Percentiles rank a stretch among this genome's conserved stretches.
Evolutionary conservation across 345 rosid species (phyloP).

Genomic region (Punica granatum): DNA sequence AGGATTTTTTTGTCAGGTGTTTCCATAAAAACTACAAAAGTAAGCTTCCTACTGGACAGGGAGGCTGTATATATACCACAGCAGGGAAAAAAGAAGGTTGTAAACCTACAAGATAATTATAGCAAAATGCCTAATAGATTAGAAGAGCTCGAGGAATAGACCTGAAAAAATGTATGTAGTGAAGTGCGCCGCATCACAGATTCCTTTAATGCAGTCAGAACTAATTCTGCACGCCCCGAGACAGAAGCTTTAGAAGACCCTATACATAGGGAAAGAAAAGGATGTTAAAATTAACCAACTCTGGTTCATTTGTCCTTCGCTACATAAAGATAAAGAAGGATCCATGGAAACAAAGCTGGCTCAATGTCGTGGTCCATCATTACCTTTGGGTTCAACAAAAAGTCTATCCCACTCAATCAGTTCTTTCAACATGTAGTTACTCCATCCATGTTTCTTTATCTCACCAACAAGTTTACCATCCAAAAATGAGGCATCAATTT

Average conservation of each 20-base stretch:
- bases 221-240: slow-evolving; percentile 16
- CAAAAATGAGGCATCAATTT: slow-evolving; percentile 26
- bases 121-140: not conserved
- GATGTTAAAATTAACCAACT: not conserved
- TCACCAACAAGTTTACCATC: slow-evolving; percentile 34
- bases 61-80: not conserved
- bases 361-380: slow-evolving; percentile 3
- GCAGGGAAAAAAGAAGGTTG: not conserved
- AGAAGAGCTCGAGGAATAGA: slow-evolving; percentile 11
- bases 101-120: not conserved
- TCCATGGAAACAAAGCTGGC: not conserved
- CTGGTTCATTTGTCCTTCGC: not conserved
- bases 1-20: too few species aligned
- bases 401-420: slow-evolving; percentile 71
- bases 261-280: not conserved
- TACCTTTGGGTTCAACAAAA: slow-evolving; percentile 35
- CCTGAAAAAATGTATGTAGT: slow-evolving; percentile 50
- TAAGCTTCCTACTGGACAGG: not conserved
- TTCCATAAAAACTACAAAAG: not conserved
- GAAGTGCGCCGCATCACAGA: slow-evolving; percentile 65
- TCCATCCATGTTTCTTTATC: slow-evolving; percentile 61
- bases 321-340: slow-evolving; percentile 11
- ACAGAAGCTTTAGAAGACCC: slow-evolving; percentile 21
- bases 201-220: slow-evolving; percentile 51
- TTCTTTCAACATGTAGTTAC: slow-evolving; percentile 35